A percentile compares a stretch with the other conserved stretches of the same genome.
Conservation (phyloP, 2,329 filamentous ascomycete species). For the Nemania bipapillata region DNA sequence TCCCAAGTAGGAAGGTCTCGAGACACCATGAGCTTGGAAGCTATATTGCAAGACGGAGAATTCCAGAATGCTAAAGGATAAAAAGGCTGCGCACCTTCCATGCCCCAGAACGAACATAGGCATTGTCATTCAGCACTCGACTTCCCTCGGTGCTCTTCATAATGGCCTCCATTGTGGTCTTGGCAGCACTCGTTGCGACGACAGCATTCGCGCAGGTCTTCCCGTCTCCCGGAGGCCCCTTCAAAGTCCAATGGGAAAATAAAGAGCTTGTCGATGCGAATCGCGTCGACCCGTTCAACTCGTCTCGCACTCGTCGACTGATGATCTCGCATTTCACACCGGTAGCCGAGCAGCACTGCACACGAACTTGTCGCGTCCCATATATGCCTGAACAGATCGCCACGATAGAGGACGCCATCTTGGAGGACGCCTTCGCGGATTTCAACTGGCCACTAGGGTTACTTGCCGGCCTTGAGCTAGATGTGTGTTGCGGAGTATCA, state of each 20-base stretch:
- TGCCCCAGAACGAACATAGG: not conserved
- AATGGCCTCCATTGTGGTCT: slow-evolving; percentile 24
- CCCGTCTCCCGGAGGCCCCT: slow-evolving; percentile 27
- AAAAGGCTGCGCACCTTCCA: not conserved
- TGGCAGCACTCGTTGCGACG: slow-evolving; percentile 24
- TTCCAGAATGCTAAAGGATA: not conserved
- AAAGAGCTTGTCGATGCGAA: slow-evolving; percentile 29
- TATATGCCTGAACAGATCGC: slow-evolving; percentile 30
- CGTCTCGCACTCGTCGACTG: slow-evolving; percentile 29
- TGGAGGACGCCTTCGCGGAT: slow-evolving; percentile 23
- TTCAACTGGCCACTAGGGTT: slow-evolving; percentile 32
- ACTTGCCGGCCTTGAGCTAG: slow-evolving; percentile 25
- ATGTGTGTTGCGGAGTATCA: slow-evolving; percentile 32
- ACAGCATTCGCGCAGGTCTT: slow-evolving; percentile 30
- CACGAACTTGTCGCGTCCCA: slow-evolving; percentile 20
- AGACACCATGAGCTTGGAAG: not conserved
- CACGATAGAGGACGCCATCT: slow-evolving; percentile 31
- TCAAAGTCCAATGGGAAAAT: slow-evolving; percentile 32
- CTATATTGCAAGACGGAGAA: not conserved
- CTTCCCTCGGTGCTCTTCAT: not conserved
- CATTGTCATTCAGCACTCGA: not conserved
- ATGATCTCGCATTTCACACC: slow-evolving; percentile 34
- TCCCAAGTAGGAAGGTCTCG: slow-evolving; percentile 34
- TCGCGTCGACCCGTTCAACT: slow-evolving; percentile 35
- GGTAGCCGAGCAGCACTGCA: slow-evolving; percentile 24